Base-by-base conservation (phyloP, 768 basidiomycete genomes). In the Hygrophoropsis aurantiaca region DNA sequence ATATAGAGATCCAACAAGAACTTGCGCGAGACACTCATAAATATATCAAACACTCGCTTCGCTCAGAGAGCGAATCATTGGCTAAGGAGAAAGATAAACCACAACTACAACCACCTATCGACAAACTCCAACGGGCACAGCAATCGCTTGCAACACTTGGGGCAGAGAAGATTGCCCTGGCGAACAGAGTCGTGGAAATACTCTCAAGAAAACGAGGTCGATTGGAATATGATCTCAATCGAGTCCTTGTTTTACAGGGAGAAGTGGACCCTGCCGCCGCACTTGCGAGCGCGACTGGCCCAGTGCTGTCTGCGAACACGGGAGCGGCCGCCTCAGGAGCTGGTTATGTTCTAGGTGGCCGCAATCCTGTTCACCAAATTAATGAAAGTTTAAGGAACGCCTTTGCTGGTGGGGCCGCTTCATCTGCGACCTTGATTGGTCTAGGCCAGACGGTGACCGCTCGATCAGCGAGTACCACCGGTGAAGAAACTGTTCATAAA, bases 151-250 rank as follows among this genome's bases (percentile, higher is more conserved):
- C 26, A 47, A 64, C 49, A 19, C 62, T 76, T 8, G 60, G 72
- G 1, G 63, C 62, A 9, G 77, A 77, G 62, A 78, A 78, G 61
- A 61, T 72, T 3, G 58, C 44, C 4, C 57, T 78, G 21, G 71
- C 76, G 11, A 64, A 73, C 44, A 69, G 77, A 42, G 62, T 78
- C 27, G 70, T 75, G 3, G 65, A 66, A 23, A 55, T 77, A n/a
- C 62, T 78, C 20, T 63, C 67, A 34, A 66, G 76, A 39, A 76
- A 77, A 25, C 68, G 71, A 38, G 72, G 74, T 15, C 65, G 75
- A 13, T 59, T 80, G 37, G 77, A 80, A 32, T 58, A 72, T 44
- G 78, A 80, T 51, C 61, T 80, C 2, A 61, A 59, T 15, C 64
- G 64, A 23, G 75, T 76, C 19, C 65, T 77, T 23, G 60, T 69